Evolutionary conservation across 805 yeast genomes (phyloP).

Genomic region (Candida quercuum): DNA sequence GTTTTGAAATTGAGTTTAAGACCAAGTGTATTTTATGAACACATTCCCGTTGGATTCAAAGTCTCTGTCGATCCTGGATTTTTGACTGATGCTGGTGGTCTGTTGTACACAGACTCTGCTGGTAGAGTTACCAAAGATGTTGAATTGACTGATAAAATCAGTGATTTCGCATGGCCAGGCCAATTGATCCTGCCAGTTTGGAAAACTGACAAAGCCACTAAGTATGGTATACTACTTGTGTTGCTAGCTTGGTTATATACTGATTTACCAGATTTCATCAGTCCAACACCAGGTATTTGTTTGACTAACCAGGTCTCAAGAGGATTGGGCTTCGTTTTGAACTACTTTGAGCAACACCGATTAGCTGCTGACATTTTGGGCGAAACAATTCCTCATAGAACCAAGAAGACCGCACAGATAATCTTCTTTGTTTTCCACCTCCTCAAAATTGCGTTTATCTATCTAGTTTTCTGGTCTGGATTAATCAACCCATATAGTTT

Average conservation of each 20-base stretch:
- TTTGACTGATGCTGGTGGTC: slow-evolving; percentile 76
- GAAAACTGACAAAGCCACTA: slow-evolving; percentile 41
- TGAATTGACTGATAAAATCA: slow-evolving; percentile 41
- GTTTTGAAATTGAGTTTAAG: slow-evolving; percentile 69
- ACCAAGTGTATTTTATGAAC: slow-evolving; percentile 71
- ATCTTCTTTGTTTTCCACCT: slow-evolving; percentile 70
- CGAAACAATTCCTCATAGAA: slow-evolving; percentile 40
- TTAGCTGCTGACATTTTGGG: slow-evolving; percentile 42
- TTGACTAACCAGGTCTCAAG: slow-evolving; percentile 55
- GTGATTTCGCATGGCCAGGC: slow-evolving; percentile 81
- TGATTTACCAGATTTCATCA: slow-evolving; percentile 82
- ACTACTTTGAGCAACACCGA: slow-evolving; percentile 32
- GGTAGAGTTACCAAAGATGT: slow-evolving; percentile 39
- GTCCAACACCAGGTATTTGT: slow-evolving; percentile 91
- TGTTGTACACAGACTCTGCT: slow-evolving; percentile 63
- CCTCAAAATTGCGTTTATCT: slow-evolving; percentile 53
- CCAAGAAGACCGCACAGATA: slow-evolving; percentile 46
- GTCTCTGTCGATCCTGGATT: slow-evolving; percentile 70
- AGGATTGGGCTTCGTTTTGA: slow-evolving; percentile 23
- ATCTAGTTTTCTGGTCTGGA: slow-evolving; percentile 59
- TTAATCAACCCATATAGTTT: slow-evolving; percentile 69
- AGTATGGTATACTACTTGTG: slow-evolving; percentile 29
- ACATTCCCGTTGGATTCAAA: slow-evolving; percentile 58
- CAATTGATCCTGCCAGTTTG: slow-evolving; percentile 79
- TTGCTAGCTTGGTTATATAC: slow-evolving; percentile 79